A percentile compares a stretch with the other conserved stretches of the same genome.
Evolutionary conservation across 139 green algal species (phyloP).

Genomic region (Coelastrella sp.): DNA sequence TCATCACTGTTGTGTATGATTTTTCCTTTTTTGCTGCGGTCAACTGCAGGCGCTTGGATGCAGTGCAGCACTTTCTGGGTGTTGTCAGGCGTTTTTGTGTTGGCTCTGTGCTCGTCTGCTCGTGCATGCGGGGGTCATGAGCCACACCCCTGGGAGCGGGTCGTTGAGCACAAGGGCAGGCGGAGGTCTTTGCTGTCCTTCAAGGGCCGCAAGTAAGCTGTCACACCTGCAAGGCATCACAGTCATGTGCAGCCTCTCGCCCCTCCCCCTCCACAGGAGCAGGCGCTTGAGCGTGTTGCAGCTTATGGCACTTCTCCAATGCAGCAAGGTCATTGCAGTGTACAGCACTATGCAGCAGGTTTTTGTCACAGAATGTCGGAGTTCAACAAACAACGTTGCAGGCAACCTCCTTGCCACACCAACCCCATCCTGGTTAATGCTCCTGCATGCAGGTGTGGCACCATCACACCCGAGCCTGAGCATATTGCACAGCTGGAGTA

Average conservation of each 20-base stretch:
- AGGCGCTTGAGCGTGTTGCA: not conserved
- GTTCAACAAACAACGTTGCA: not conserved
- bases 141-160: constrained; percentile 9
- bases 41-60: not conserved
- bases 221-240: not conserved
- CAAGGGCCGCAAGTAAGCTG: constrained; percentile 36
- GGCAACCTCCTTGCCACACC: not conserved
- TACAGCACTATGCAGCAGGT: not conserved
- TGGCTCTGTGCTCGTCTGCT: not conserved
- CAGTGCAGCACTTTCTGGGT: not conserved
- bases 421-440: not conserved
- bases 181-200: constrained; percentile 41
- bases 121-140: constrained; percentile 21
- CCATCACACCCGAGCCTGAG: not conserved
- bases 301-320: not conserved
- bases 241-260: not conserved
- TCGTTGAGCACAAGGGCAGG: constrained; percentile 37
- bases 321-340: not conserved
- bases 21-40: not conserved
- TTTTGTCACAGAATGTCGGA: not conserved
- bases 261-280: not conserved
- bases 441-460: constrained; percentile 35
- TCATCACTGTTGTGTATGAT: too few species aligned
- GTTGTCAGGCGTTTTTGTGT: constrained; percentile 17
- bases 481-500: constrained; percentile 25